These are phyloP conservation scores for Aotearoamyces nothofagi DNA, from an alignment of 2,329 filamentous ascomycete species.

Conservation along the genomic window DNA sequence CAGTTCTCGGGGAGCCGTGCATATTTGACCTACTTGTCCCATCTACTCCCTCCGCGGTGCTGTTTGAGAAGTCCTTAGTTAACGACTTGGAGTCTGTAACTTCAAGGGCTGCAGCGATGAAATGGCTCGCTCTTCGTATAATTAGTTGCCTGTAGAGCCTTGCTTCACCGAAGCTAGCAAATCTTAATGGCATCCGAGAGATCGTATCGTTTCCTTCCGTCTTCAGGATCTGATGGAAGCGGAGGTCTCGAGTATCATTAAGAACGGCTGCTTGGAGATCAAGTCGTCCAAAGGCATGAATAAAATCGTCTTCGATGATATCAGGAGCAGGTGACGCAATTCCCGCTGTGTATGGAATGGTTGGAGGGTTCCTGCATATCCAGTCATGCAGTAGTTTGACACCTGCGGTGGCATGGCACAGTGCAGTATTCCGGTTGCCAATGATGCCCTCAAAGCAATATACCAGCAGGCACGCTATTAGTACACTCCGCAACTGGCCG, in stretches of 20 bases:
- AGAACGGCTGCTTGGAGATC: conserved; percentile 47
- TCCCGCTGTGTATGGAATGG: conserved; percentile 10
- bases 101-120: too few species aligned
- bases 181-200: conserved; percentile 8
- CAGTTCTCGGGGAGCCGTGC: too few species aligned
- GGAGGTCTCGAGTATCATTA: conserved; percentile 6
- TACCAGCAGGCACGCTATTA: conserved; percentile 12
- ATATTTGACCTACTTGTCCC: too few species aligned
- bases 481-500: conserved; percentile 5
- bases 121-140: conserved; percentile 10
- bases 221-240: conserved; percentile 7
- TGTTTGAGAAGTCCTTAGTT: too few species aligned
- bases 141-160: conserved; percentile 11
- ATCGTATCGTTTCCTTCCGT: conserved; percentile 8
- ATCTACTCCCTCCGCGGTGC: too few species aligned
- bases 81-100: too few species aligned
- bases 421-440: conserved; percentile 10
- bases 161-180: conserved; percentile 7
- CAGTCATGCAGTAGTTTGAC: conserved; percentile 11
- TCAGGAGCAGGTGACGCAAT: conserved; percentile 11
- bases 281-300: conserved; percentile 44
- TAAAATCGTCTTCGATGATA: conserved; percentile 35
- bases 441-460: conserved; percentile 14
- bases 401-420: too few species aligned
- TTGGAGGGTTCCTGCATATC: conserved; percentile 8